These are phyloP conservation scores for Aphanomyces stellatus DNA, from an alignment of 352 stramenopile genomes.

Conservation along the genomic window DNA sequence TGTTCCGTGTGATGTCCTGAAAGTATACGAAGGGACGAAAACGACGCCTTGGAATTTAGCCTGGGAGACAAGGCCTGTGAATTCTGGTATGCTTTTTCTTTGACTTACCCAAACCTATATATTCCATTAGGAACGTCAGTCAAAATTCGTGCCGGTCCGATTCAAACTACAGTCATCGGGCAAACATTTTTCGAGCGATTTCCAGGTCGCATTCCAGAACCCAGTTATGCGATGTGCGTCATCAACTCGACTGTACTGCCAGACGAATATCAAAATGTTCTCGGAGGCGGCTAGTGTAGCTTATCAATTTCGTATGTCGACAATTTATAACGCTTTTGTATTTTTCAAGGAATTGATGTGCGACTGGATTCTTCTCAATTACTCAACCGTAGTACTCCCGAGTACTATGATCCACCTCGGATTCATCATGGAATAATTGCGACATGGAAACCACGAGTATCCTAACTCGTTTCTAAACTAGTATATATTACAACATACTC, in stretches of 20 bases:
- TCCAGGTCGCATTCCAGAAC: constrained; percentile 31
- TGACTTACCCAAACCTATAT: not conserved
- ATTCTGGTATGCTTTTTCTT: constrained; percentile 9
- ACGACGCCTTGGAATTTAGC: constrained; percentile 38
- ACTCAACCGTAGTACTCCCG: no score
- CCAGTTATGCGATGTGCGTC: not conserved
- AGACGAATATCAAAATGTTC: constrained; percentile 14
- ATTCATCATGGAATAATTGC: no score
- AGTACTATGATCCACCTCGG: no score
- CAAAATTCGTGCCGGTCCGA: constrained; percentile 51
- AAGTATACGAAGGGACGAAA: constrained; percentile 50
- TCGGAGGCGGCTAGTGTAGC: constrained; percentile 15
- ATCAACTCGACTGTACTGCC: constrained; percentile 10
- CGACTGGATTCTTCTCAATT: no score
- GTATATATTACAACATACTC: no score
- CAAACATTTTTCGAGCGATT: constrained; percentile 66
- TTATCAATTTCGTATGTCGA: no score
- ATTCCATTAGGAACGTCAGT: constrained; percentile 34
- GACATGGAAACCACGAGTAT: no score
- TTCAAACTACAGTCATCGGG: constrained; percentile 32
- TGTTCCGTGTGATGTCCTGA: constrained; percentile 72
- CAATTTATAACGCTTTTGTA: no score
- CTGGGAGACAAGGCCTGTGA: constrained; percentile 52
- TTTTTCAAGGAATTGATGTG: no score
- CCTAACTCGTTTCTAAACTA: no score